These are phyloP conservation scores for Pseudogymnoascus sp. DNA, from an alignment of 2,329 filamentous ascomycete genomes.

Conservation along the genomic window DNA sequence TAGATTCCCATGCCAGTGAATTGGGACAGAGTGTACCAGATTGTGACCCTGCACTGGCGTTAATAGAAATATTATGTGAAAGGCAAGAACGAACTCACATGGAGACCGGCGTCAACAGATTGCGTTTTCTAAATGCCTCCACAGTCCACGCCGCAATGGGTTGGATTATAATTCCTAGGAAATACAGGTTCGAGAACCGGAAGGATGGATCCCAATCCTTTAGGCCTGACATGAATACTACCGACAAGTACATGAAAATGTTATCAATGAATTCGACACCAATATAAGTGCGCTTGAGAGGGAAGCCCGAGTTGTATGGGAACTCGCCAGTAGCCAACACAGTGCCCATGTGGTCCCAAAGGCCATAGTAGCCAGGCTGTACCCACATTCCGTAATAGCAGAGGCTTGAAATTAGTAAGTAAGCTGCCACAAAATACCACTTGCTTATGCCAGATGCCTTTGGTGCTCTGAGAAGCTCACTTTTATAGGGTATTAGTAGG, in stretches of 20 bases:
- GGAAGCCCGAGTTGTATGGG: not conserved
- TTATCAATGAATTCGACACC: not conserved
- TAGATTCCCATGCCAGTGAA: not conserved
- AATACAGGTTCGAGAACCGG: not conserved
- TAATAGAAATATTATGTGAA: not conserved
- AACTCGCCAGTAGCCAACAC: slow-evolving; percentile 4
- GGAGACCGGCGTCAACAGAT: not conserved
- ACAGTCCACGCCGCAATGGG: slow-evolving; percentile 5
- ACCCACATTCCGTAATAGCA: not conserved
- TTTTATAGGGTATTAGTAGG: not conserved
- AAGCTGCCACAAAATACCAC: not conserved
- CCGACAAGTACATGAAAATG: slow-evolving; percentile 4
- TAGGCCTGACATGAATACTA: slow-evolving; percentile 1
- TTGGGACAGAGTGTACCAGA: not conserved
- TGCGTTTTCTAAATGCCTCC: slow-evolving; percentile 6
- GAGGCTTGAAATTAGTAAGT: not conserved
- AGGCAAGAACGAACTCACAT: not conserved
- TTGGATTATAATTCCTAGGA: not conserved
- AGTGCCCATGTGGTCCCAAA: not conserved
- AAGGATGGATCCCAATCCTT: slow-evolving; percentile 5
- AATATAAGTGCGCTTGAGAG: not conserved
- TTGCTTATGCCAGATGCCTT: not conserved
- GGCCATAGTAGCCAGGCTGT: not conserved
- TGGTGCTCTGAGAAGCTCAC: not conserved
- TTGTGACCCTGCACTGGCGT: not conserved